These are phyloP conservation scores for Dendrostoma leiphaemia DNA, from an alignment of 2,329 filamentous ascomycete genomes.

Conservation along the genomic window DNA sequence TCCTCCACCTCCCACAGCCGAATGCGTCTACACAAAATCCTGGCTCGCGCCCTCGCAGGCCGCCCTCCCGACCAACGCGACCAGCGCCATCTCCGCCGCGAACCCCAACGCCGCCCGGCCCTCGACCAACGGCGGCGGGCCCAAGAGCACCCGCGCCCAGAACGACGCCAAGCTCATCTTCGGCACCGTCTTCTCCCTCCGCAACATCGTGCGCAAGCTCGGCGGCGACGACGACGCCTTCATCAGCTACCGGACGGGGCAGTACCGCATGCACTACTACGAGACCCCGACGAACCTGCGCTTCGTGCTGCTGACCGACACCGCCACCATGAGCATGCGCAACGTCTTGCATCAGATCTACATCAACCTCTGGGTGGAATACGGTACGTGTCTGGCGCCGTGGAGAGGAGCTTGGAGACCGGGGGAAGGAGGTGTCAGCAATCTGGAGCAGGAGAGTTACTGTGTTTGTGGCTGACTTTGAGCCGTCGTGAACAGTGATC, in stretches of 20 bases:
- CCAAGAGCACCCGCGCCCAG: slow-evolving; percentile 26
- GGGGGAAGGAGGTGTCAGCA: too few species aligned
- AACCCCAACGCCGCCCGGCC: slow-evolving; percentile 7
- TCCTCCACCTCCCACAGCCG: slow-evolving; percentile 62
- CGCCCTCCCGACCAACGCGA: slow-evolving; percentile 34
- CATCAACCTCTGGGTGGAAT: slow-evolving; percentile 97
- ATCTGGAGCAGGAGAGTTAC: too few species aligned
- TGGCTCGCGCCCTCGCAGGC: slow-evolving; percentile 61
- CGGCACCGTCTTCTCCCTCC: slow-evolving; percentile 91
- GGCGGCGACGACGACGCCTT: slow-evolving; percentile 94
- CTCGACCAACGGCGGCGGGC: not conserved
- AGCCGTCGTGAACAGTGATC: slow-evolving; percentile 49
- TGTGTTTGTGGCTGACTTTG: slow-evolving; percentile 21
- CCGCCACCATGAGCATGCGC: slow-evolving; percentile 82
- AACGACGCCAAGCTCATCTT: slow-evolving; percentile 98
- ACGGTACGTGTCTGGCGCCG: too few species aligned
- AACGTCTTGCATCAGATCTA: slow-evolving; percentile 97
- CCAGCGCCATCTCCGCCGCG: slow-evolving; percentile 11
- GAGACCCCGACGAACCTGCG: slow-evolving; percentile 95
- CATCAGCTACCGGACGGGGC: slow-evolving; percentile 85
- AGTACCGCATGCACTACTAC: slow-evolving; percentile 99
- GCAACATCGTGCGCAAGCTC: slow-evolving; percentile 95
- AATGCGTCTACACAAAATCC: slow-evolving; percentile 92
- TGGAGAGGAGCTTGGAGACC: too few species aligned
- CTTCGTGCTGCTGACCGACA: slow-evolving; percentile 95